Evolutionary conservation across 2,329 filamentous ascomycete genomes (phyloP).

Genomic region (Dactylonectria macrodidyma): DNA sequence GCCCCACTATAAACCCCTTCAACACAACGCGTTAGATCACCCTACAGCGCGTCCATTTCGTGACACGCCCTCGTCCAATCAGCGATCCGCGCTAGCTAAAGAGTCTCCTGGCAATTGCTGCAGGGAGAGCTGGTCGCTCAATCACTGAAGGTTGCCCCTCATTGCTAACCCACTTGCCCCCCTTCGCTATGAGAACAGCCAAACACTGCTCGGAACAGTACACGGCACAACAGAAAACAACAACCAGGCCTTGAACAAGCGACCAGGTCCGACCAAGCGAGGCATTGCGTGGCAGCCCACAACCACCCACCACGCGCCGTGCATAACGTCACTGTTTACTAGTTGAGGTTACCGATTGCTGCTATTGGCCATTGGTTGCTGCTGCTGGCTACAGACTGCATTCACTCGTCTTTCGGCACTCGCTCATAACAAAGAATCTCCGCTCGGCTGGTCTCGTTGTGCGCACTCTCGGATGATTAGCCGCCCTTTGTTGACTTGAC

Average conservation of each 20-base stretch:
- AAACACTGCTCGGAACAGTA: conserved; percentile 32
- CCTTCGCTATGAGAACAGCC: conserved; percentile 13
- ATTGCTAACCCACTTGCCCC: conserved; percentile 9
- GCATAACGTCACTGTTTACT: conserved; percentile 10
- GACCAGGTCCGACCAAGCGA: neutral
- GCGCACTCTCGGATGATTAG: conserved; percentile 22
- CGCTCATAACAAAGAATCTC: conserved; percentile 23
- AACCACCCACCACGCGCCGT: conserved; percentile 4
- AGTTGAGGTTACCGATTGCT: neutral
- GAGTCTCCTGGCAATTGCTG: neutral
- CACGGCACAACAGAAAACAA: conserved; percentile 26
- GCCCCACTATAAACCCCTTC: conserved; percentile 39
- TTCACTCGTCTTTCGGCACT: conserved; percentile 21
- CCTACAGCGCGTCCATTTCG: conserved; percentile 50
- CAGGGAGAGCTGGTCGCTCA: conserved; percentile 3
- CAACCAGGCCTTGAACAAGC: neutral
- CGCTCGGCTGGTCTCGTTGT: conserved; percentile 5
- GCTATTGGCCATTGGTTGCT: neutral
- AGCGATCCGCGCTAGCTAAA: conserved; percentile 17
- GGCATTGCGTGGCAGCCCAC: conserved; percentile 14
- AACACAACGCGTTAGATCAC: conserved; percentile 41
- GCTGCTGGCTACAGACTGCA: neutral
- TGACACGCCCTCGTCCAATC: conserved; percentile 45
- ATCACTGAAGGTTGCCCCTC: conserved; percentile 22
- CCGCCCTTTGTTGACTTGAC: conserved; percentile 26